Conservation (phyloP, 257 asterid species). For the Linderniella brevidens region DNA sequence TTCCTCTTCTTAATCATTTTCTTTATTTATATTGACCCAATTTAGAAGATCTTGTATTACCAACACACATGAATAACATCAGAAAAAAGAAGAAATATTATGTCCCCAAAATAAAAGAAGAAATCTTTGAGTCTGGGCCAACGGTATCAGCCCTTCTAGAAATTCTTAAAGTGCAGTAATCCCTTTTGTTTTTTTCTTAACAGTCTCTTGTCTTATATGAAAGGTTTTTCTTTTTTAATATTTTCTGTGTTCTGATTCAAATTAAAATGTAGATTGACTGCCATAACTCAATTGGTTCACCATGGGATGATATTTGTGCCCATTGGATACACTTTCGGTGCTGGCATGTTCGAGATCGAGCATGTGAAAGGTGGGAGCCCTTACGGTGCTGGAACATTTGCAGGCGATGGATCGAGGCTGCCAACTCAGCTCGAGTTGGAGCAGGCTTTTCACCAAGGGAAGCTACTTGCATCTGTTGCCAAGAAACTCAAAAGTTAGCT, state of each 20-base stretch:
- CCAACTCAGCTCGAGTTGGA: constrained; percentile 32
- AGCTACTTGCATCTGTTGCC: constrained; percentile 26
- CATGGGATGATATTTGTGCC: constrained; percentile 75
- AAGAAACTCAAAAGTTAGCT: constrained; percentile 31
- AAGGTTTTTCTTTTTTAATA: not conserved
- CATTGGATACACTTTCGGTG: constrained; percentile 62
- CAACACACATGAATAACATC: too few species aligned
- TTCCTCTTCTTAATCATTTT: not conserved
- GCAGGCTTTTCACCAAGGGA: constrained; percentile 40
- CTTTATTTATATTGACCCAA: not conserved
- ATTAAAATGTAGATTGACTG: constrained; percentile 37
- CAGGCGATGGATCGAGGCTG: constrained; percentile 49
- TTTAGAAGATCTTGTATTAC: not conserved
- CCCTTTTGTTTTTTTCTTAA: not conserved
- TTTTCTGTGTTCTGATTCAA: not conserved
- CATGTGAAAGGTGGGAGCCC: constrained; percentile 77
- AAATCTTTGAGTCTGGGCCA: too few species aligned
- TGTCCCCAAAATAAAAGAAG: too few species aligned
- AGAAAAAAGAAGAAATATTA: too few species aligned
- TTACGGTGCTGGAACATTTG: constrained; percentile 63
- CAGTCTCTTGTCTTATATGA: not conserved
- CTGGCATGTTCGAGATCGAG: constrained; percentile 73
- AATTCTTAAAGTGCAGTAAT: not conserved
- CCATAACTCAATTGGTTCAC: constrained; percentile 63
- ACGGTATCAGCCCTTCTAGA: too few species aligned